Base-by-base conservation (phyloP, 352 stramenopile species). In the Phytopythium montanum region DNA sequence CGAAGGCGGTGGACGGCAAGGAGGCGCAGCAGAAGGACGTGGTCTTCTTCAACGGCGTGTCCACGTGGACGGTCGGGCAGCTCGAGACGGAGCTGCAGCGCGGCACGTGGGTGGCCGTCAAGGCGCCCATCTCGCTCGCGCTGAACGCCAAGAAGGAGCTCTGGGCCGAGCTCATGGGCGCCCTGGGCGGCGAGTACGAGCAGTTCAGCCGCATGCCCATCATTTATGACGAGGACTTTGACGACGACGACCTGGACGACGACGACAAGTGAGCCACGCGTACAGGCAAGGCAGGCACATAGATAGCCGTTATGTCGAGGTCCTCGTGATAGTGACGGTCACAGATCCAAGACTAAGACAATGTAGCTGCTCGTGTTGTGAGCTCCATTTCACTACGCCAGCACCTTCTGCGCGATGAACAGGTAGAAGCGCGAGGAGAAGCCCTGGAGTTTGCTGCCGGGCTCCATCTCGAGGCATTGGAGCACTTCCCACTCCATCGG, bases 11-110 rank as follows among this genome's bases (percentile, higher is more conserved):
- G 41, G 70, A 90, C 41, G 64, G 76, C 26, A 61, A 88, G 42
- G 72, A 60, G 53, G 65, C 76, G 19, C 66, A 85, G 61, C 76
- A 76, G 54, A 75, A 66, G 19, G 76, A 94, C 49, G 67, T 95
- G 1, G 74, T 92, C 56, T 95, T 93, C 61, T 69, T 95, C 68
- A 88, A 78, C 46, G 85, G 85, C 26, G 66, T 88, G 39, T 90
- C 81, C 1, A 79, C 75, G 39, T 95, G 85, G 85, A 87, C 62
- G 28, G 51, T 76, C 5, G 79, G 73, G 3, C 82, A 93, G 54
- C 68, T 95, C 34, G 78, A 93, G 33, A 78, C 64, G 5, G 85
- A 95, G 61, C 66, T 95, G 56, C 69, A 75, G 42, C 69, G 75
- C 14, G 85, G 85, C 38, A 80, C 77, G 54, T 95, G 85, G 85